Evolutionary conservation across 192 early-diverging fungal genomes (phyloP), one percentile per base, ranked within the genome.

Genomic region (Backusella australiensis): DNA sequence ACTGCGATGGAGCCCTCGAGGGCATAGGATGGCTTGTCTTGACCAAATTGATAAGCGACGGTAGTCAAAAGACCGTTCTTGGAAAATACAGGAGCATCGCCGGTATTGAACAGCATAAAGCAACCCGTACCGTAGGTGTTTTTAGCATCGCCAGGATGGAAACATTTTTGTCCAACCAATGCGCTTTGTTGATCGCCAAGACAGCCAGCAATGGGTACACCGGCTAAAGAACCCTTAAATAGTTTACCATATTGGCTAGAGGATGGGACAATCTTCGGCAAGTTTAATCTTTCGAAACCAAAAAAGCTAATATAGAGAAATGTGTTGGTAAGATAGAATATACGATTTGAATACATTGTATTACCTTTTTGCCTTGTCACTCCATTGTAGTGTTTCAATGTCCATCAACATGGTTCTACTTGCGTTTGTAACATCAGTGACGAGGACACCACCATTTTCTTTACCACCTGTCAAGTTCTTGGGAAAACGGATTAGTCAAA

Each of bases 91-190:
- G 90, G 88, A 23, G 88, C 80, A 2, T 80, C 69, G 38, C 96
- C 96, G 19, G 94, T 96, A 89, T 98, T 97, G 86, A 93, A 96
- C 67, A 98, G 85, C 94, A 97, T 95, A 83, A 98, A 98, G 85
- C 95, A 96, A 36, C 96, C 96, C 34, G 96, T 98, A 49, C 96
- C 96, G 84, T 97, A 97, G 8, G 96, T 98, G 86, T 96, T 98
- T 87, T 98, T 98, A 71, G 92, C 91, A 80, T 94, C 91, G 4
- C 96, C 96, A 4, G 90, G 84, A 56, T 89, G 78, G 78, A 95
- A 95, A 84, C 96, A 98, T 74, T 90, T 90, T 81, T 98, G 96
- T n/a, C 96, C 96, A 34, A 98, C 95, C 42, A 96, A 87, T 21
- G 96, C 96, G 15, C 95, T 94, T 81, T 98, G 96, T 80, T 98